These are phyloP conservation scores for Murraya koenigii DNA, from an alignment of 345 rosid species.

Conservation along the genomic window DNA sequence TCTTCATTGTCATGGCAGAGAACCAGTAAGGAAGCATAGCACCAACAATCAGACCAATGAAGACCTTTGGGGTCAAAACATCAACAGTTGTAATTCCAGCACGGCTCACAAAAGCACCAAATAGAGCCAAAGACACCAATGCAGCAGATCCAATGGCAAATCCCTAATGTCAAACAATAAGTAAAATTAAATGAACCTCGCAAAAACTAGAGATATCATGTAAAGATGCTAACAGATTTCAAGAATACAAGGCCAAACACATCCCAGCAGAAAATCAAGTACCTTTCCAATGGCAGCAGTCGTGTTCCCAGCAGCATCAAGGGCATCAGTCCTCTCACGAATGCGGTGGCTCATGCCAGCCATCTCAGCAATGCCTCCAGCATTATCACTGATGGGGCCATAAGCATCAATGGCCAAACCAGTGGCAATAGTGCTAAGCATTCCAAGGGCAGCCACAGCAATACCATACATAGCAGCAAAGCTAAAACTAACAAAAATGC, in stretches of 20 bases:
- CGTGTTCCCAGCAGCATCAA: constrained; percentile 79
- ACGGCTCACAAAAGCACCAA: constrained; percentile 67
- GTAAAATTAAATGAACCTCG: not conserved
- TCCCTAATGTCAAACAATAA: constrained; percentile 29
- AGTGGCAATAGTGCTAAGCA: constrained; percentile 81
- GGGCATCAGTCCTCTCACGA: constrained; percentile 73
- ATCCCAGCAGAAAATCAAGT: not conserved
- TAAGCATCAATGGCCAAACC: constrained; percentile 78
- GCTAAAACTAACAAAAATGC: constrained; percentile 74
- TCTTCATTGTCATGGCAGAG: constrained; percentile 74
- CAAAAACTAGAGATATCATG: not conserved
- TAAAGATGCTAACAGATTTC: not conserved
- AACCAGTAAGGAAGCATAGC: constrained; percentile 79
- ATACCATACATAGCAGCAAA: constrained; percentile 89
- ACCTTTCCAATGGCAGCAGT: constrained; percentile 81
- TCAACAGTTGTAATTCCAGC: constrained; percentile 51
- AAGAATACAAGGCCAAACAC: not conserved
- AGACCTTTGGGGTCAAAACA: constrained; percentile 60
- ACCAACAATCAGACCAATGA: constrained; percentile 57
- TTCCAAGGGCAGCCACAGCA: constrained; percentile 79
- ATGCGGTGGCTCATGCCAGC: constrained; percentile 82
- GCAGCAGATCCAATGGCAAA: constrained; percentile 78
- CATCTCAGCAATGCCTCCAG: constrained; percentile 87
- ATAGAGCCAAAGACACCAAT: constrained; percentile 57
- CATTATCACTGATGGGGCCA: constrained; percentile 82